These are phyloP conservation scores for Brettanomyces sp. DNA, from an alignment of 805 yeast genomes.

Conservation along the genomic window DNA sequence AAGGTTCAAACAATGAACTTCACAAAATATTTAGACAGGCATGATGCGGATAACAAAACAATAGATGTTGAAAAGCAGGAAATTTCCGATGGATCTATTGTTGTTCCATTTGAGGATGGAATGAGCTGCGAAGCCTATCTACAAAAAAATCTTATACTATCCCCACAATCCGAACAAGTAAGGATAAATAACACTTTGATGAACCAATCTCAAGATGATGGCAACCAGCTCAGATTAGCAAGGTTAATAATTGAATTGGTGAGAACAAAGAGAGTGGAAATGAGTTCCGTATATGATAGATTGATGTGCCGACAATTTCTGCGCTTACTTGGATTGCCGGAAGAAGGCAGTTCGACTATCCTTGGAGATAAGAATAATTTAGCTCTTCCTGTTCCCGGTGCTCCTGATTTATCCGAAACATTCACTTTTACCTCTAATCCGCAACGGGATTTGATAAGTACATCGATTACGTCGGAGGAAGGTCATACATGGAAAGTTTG, in stretches of 20 bases:
- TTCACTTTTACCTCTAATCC: constrained; percentile 2
- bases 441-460: neutral
- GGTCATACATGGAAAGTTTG: constrained; percentile 13
- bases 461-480: constrained; percentile 4
- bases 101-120: neutral
- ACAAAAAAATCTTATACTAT: constrained; percentile 1
- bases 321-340: neutral
- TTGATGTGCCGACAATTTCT: constrained; percentile 2
- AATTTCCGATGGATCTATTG: too few relatives aligned
- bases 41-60: too few relatives aligned
- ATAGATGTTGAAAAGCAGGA: too few relatives aligned
- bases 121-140: neutral
- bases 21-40: too few relatives aligned
- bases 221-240: constrained; percentile 5
- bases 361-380: neutral
- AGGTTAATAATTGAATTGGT: constrained; percentile 5
- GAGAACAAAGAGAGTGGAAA: neutral
- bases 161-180: neutral
- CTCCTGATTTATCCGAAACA: constrained; percentile 1
- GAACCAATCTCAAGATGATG: neutral
- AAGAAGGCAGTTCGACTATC: neutral
- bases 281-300: neutral
- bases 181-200: neutral
- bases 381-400: constrained; percentile 3
- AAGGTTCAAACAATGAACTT: neutral